A percentile compares a stretch with the other conserved stretches of the same genome.
These are phyloP conservation scores for Arthrocladium fulminans DNA, from an alignment of 2,329 filamentous ascomycete species.

Conservation along the genomic window DNA sequence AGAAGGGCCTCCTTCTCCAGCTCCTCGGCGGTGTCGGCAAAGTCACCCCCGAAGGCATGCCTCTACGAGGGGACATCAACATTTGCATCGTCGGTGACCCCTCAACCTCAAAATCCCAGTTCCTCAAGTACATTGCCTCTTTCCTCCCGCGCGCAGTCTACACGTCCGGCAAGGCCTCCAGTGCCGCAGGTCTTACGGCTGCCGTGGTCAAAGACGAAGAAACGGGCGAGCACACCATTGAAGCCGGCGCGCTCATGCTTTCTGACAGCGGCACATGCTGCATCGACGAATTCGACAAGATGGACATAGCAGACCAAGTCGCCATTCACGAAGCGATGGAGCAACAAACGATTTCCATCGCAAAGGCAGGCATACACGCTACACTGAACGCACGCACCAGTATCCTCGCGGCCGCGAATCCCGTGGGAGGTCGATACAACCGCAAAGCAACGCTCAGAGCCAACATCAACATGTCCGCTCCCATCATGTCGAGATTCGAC, in stretches of 20 bases:
- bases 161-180: slow-evolving; percentile 94
- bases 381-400: slow-evolving; percentile 92
- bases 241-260: slow-evolving; percentile 94
- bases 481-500: slow-evolving; percentile 99
- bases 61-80: slow-evolving; percentile 93
- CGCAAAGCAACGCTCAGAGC: slow-evolving; percentile 85
- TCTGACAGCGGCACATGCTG: slow-evolving; percentile 95
- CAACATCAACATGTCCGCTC: slow-evolving; percentile 97
- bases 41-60: slow-evolving; percentile 85
- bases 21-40: slow-evolving; percentile 95
- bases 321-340: slow-evolving; percentile 99
- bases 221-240: slow-evolving; percentile 96
- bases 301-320: slow-evolving; percentile 95
- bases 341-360: slow-evolving; percentile 98
- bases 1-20: slow-evolving; percentile 90
- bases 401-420: slow-evolving; percentile 92
- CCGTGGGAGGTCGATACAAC: slow-evolving; percentile 93
- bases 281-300: slow-evolving; percentile 99
- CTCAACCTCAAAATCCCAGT: slow-evolving; percentile 94
- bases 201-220: slow-evolving; percentile 97
- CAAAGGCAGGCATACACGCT: slow-evolving; percentile 95
- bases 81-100: slow-evolving; percentile 97
- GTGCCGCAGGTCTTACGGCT: slow-evolving; percentile 91
- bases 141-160: slow-evolving; percentile 96
- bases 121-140: slow-evolving; percentile 84